Evolutionary conservation across 345 rosid species (phyloP), one percentile per base, ranked within the genome.

Genomic region (Ricinus communis): DNA sequence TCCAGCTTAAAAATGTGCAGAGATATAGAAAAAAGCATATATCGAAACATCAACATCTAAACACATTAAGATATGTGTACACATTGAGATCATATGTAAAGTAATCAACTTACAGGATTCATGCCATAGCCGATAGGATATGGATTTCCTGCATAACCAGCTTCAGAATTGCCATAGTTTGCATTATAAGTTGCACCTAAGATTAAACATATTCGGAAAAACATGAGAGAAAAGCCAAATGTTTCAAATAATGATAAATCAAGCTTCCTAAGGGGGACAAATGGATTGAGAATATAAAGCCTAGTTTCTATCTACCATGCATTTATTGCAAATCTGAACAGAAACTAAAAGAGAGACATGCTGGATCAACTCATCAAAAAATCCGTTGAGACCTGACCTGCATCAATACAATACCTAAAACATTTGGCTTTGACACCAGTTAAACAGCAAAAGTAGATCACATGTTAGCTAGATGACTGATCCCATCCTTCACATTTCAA

Each of bases 21-120:
- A 58, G 40, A 64, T 10, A 51, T 28, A 53, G 47, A 62, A 73
- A 70, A 66, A 63, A 60, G 36, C 36, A 62, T 52, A 43, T 13
- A 2, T 56, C 38, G 13, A 58, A n/a, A n/a, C 5, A 16, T 22
- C 22, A 18, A 64, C 13, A 56, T 18, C 30, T 25, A 25, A 73
- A 63, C 49, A 41, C 13, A 53, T 13, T 5, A 25, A n/a, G 38
- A 54, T 3, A 43, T 30, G 47, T 7, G 27, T 22, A 56, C 40
- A 55, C 49, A 21, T 8, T 3, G 50, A 69, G 30, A 28, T 46
- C 30, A 8, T 40, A 56, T 25, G 18, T 10, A 33, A 41, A 63
- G 52, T 12, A 63, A 21, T 4, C 66, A 47, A 86, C 98, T 89
- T 85, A 91, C 98, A 58, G 90, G 90, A 85, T 87, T 86, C 87